Conservation (phyloP, 345 rosid species). For the Lepidium didymum region DNA sequence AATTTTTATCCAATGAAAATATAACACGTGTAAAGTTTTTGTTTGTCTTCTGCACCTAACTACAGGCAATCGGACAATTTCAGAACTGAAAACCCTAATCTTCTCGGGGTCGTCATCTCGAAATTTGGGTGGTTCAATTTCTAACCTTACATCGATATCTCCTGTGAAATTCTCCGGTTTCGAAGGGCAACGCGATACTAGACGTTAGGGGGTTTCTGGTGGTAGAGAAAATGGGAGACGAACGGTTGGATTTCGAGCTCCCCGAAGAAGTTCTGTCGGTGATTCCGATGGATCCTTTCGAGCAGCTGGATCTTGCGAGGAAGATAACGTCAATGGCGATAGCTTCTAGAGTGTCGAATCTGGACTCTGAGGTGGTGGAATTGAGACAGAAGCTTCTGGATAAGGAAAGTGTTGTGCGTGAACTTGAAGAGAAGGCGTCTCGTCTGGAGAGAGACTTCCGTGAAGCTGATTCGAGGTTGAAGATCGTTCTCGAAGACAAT, state of each 20-base stretch:
- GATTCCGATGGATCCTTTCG: conserved; percentile 86
- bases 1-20: neutral
- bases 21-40: conserved; percentile 8
- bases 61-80: conserved; percentile 7
- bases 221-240: conserved; percentile 33
- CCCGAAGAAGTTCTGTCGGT: conserved; percentile 72
- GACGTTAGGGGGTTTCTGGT: conserved; percentile 1
- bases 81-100: conserved; percentile 20
- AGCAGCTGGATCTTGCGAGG: conserved; percentile 95
- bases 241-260: conserved; percentile 51
- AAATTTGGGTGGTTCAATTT: neutral
- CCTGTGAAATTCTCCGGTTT: neutral
- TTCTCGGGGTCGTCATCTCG: conserved; percentile 10
- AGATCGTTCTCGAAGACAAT: conserved; percentile 56
- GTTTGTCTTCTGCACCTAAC: neutral
- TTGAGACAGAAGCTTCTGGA: conserved; percentile 48
- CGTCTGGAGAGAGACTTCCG: conserved; percentile 46
- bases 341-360: conserved; percentile 78
- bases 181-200: neutral
- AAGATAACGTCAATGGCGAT: conserved; percentile 96
- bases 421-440: conserved; percentile 56
- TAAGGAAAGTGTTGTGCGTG: conserved; percentile 55
- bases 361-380: conserved; percentile 60
- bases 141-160: neutral
- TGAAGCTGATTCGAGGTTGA: conserved; percentile 62